Percentiles rank a stretch among this genome's conserved stretches.
Conservation (phyloP, 768 basidiomycete species). For the Kwoniella bestiolae region DNA sequence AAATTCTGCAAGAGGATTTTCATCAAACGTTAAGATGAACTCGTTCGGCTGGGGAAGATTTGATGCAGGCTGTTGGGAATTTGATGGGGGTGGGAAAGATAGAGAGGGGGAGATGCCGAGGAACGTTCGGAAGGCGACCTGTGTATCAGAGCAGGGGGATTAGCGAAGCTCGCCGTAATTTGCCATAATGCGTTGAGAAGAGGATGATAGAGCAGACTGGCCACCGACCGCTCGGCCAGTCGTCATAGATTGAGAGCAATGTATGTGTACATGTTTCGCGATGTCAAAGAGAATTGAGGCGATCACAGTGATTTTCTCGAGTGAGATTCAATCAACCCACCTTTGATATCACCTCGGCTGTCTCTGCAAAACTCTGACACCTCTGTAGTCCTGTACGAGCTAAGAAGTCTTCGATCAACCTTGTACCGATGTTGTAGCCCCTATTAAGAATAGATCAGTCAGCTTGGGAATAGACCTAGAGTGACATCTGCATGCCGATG, state of each 20-base stretch:
- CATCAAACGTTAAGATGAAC: constrained; percentile 86
- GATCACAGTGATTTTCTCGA: too few species aligned
- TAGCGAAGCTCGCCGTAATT: neutral
- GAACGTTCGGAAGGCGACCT: constrained; percentile 99
- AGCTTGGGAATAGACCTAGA: neutral
- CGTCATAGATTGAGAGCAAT: too few species aligned
- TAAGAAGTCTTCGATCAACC: constrained; percentile 95
- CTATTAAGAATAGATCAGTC: constrained; percentile 59
- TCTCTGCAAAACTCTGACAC: constrained; percentile 90
- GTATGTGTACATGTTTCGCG: too few species aligned
- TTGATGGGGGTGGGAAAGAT: constrained; percentile 66
- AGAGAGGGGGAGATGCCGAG: constrained; percentile 87
- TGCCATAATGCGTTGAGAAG: too few species aligned
- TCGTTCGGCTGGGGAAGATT: constrained; percentile 58
- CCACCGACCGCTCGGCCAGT: too few species aligned
- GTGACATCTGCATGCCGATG: neutral
- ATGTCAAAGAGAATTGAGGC: too few species aligned
- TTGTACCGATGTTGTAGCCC: constrained; percentile 97
- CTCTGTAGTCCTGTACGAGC: constrained; percentile 89
- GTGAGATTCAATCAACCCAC: too few species aligned
- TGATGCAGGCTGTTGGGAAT: constrained; percentile 39
- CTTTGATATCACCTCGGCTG: constrained; percentile 93
- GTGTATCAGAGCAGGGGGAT: neutral
- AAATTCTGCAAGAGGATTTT: constrained; percentile 95
- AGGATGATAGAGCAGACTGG: too few species aligned